These are phyloP conservation scores for Suillus decipiens DNA, from an alignment of 768 basidiomycete species.

Conservation along the genomic window DNA sequence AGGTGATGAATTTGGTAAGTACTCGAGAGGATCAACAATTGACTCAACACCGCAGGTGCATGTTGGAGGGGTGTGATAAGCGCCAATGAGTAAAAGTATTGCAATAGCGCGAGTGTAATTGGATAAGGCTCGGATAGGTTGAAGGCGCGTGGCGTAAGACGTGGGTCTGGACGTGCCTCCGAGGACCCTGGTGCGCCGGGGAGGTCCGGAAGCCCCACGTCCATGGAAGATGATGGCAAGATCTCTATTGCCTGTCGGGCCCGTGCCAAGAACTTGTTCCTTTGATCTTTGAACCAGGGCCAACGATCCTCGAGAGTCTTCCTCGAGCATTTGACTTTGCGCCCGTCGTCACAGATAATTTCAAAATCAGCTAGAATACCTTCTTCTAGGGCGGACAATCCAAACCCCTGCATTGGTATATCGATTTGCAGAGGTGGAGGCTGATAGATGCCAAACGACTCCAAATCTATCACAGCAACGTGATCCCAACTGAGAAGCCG, in stretches of 20 bases:
- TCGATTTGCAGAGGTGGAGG: constrained; percentile 70
- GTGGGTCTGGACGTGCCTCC: constrained; percentile 68
- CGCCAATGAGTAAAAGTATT: constrained; percentile 90
- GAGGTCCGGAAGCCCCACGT: constrained; percentile 63
- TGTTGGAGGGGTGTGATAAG: constrained; percentile 91
- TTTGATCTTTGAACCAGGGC: constrained; percentile 90
- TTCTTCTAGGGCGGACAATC: constrained; percentile 83
- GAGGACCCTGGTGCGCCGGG: constrained; percentile 50
- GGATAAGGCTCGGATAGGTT: constrained; percentile 88
- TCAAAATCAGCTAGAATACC: constrained; percentile 86
- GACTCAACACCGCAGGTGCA: constrained; percentile 84
- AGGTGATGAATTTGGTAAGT: constrained; percentile 82
- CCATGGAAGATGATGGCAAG: constrained; percentile 61
- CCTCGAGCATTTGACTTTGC: constrained; percentile 79
- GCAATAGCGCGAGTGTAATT: constrained; percentile 83
- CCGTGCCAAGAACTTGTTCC: constrained; percentile 55
- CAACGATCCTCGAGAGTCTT: constrained; percentile 87
- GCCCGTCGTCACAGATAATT: constrained; percentile 88
- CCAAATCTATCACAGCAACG: constrained; percentile 86
- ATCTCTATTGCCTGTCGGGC: constrained; percentile 58
- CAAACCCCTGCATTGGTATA: constrained; percentile 79
- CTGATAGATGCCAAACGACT: constrained; percentile 95
- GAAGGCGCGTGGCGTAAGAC: constrained; percentile 77
- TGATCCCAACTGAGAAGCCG: constrained; percentile 91
- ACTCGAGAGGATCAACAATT: constrained; percentile 79